These are phyloP conservation scores for Selaginella tamariscina DNA, from an alignment of 75 land plant genomes.

Conservation along the genomic window DNA sequence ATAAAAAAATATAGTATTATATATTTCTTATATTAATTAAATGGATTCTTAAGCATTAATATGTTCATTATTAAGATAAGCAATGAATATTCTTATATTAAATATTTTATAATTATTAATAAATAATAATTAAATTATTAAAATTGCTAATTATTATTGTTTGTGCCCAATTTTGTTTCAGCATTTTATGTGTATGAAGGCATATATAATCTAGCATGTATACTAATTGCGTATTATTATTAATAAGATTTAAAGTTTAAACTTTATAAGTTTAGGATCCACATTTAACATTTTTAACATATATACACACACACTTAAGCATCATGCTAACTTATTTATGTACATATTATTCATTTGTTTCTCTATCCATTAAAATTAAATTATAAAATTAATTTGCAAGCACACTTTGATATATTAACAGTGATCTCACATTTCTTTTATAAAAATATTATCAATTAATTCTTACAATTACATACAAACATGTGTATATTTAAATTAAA, in stretches of 20 bases:
- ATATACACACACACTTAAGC: not conserved
- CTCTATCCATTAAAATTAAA: too few relatives aligned
- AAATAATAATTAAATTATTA: not conserved
- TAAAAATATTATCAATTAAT: too few relatives aligned
- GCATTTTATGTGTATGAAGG: slow-evolving; percentile 4
- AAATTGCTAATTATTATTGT: slow-evolving; percentile 17
- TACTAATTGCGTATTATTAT: not conserved
- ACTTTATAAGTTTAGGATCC: not conserved
- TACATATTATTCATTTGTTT: slow-evolving; percentile 26
- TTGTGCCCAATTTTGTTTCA: slow-evolving; percentile 19
- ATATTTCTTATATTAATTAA: too few relatives aligned
- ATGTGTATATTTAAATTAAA: too few relatives aligned
- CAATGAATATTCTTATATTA: not conserved
- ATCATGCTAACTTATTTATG: slow-evolving; percentile 9
- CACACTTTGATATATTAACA: too few relatives aligned
- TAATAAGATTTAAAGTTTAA: not conserved
- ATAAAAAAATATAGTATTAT: not conserved
- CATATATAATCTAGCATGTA: not conserved
- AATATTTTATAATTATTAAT: not conserved
- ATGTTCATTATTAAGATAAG: not conserved
- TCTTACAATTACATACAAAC: too few relatives aligned
- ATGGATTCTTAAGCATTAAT: too few relatives aligned
- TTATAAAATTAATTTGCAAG: too few relatives aligned
- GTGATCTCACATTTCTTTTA: too few relatives aligned
- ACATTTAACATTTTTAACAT: not conserved